Evolutionary conservation across 768 basidiomycete species (phyloP).

Genomic region (Panellus pusillus): DNA sequence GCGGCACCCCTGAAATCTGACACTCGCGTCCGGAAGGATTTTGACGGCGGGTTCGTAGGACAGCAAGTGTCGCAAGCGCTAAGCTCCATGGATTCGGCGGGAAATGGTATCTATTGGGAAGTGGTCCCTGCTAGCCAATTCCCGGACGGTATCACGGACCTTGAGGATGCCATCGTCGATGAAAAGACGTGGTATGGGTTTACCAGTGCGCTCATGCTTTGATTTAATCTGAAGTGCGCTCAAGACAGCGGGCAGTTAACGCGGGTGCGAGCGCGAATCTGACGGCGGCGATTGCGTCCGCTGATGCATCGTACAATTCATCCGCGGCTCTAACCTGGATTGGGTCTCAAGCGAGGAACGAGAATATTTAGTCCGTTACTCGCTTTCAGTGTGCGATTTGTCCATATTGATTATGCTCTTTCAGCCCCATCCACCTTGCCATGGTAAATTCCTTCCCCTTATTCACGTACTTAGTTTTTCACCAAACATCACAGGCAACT

Average conservation of each 20-base stretch:
- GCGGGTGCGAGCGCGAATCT: conserved; percentile 39
- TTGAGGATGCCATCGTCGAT: conserved; percentile 46
- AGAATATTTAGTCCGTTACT: conserved; percentile 54
- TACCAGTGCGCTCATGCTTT: conserved; percentile 38
- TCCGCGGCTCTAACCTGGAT: conserved; percentile 50
- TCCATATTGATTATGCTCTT: neutral
- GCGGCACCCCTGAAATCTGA: neutral
- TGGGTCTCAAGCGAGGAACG: conserved; percentile 51
- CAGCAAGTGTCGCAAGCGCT: conserved; percentile 43
- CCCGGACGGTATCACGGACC: conserved; percentile 41
- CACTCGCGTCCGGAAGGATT: conserved; percentile 43
- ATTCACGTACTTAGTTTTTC: neutral
- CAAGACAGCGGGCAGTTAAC: conserved; percentile 35
- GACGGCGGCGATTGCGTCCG: conserved; percentile 35
- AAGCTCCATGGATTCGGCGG: conserved; percentile 26
- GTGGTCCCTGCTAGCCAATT: conserved; percentile 42
- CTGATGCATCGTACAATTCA: conserved; percentile 47
- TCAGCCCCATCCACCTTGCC: neutral
- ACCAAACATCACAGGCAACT: neutral
- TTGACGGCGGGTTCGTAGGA: conserved; percentile 57
- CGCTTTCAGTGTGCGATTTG: neutral
- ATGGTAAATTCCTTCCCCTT: conserved; percentile 19
- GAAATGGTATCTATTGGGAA: conserved; percentile 46
- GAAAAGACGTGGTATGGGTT: conserved; percentile 57
- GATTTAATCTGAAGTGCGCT: neutral